Conservation (phyloP, 371 early-diverging fungal genomes). For the Actinomortierella wolfii region DNA sequence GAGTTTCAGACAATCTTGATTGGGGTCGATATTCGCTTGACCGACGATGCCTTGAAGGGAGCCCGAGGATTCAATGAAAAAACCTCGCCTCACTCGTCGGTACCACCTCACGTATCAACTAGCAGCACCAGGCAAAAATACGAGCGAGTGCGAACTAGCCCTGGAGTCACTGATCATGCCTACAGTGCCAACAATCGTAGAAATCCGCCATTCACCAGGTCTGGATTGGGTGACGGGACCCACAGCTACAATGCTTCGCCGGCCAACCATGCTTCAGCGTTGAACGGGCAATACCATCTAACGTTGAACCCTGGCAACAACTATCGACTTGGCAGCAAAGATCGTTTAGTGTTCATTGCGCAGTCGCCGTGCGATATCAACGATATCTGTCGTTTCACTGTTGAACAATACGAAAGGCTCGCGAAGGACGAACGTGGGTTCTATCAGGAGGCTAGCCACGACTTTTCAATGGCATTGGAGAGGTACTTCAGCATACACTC, state of each 20-base stretch:
- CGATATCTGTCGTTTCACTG: constrained; percentile 41
- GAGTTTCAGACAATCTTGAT: constrained; percentile 77
- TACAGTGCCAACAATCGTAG: too few relatives aligned
- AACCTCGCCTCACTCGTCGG: too few relatives aligned
- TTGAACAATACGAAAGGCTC: constrained; percentile 32
- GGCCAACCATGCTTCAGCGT: neutral
- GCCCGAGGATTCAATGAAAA: neutral
- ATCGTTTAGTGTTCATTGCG: constrained; percentile 67
- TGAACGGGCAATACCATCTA: constrained; percentile 47
- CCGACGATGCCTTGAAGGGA: neutral
- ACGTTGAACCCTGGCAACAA: constrained; percentile 70
- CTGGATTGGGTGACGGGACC: too few relatives aligned
- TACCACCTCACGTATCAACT: too few relatives aligned
- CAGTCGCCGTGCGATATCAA: constrained; percentile 61
- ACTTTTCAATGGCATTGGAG: constrained; percentile 26
- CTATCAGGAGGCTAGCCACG: constrained; percentile 10
- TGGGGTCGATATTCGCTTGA: constrained; percentile 56
- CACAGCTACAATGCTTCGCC: too few relatives aligned
- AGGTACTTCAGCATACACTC: constrained; percentile 21
- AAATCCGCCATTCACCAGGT: too few relatives aligned
- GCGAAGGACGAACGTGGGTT: constrained; percentile 14
- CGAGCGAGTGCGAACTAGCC: too few relatives aligned
- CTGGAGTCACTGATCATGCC: too few relatives aligned
- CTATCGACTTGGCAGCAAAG: constrained; percentile 56
- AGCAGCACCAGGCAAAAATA: too few relatives aligned